A percentile compares a stretch with the other conserved stretches of the same genome.
Conservation (phyloP, 2,329 filamentous ascomycete species). For the Phoma sp. region DNA sequence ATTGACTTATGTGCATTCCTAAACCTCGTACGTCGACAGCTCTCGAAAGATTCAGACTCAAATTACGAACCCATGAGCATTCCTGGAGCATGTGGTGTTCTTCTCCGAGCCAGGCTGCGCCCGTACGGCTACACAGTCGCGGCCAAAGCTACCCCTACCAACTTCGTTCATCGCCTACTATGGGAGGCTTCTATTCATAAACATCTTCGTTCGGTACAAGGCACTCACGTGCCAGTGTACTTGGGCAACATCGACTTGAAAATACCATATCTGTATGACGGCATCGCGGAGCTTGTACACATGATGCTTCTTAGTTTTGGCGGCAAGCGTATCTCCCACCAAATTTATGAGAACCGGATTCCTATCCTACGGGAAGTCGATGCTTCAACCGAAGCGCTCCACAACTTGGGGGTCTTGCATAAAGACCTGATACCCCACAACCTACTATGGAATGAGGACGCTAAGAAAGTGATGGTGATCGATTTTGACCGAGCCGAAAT, state of each 20-base stretch:
- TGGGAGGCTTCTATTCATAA: not conserved
- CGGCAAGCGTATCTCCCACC: constrained; percentile 16
- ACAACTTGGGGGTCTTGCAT: not conserved
- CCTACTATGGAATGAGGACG: constrained; percentile 2
- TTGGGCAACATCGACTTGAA: constrained; percentile 8
- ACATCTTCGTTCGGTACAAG: not conserved
- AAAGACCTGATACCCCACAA: not conserved
- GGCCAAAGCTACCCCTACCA: not conserved
- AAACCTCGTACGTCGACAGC: not conserved
- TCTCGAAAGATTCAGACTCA: not conserved
- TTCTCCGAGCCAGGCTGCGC: not conserved
- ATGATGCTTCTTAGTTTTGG: constrained; percentile 36
- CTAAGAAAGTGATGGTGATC: constrained; percentile 23
- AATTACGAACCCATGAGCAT: not conserved
- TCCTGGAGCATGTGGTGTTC: not conserved
- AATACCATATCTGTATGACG: constrained; percentile 27
- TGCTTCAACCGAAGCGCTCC: not conserved
- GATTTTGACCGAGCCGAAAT: constrained; percentile 29
- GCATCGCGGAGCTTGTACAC: constrained; percentile 28
- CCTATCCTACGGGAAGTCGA: not conserved
- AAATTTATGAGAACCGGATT: not conserved
- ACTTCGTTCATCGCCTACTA: not conserved
- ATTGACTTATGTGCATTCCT: not conserved
- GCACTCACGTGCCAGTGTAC: not conserved
- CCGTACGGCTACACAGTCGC: not conserved